Conservation (phyloP, 108 stramenopile species). For the Skeletonema costatum region DNA sequence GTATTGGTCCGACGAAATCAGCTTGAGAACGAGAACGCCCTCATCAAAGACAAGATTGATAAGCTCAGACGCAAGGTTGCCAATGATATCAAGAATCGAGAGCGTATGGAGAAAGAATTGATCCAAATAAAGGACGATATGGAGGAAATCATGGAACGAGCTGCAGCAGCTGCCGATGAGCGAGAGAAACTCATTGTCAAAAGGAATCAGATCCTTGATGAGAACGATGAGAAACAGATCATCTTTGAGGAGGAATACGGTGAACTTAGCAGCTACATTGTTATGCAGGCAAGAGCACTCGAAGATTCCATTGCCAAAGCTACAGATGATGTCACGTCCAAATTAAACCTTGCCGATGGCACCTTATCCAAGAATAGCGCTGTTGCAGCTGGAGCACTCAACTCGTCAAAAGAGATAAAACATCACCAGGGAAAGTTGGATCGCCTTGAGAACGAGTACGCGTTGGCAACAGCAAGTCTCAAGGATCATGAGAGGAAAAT, state of each 20-base stretch:
- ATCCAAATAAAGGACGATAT: constrained; percentile 48
- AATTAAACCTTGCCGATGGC: constrained; percentile 17
- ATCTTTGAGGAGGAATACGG: constrained; percentile 44
- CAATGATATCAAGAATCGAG: constrained; percentile 55
- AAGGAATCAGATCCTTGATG: constrained; percentile 45
- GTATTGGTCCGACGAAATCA: constrained; percentile 58
- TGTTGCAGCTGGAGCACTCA: neutral
- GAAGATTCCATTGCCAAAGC: constrained; percentile 66
- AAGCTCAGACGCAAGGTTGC: constrained; percentile 59
- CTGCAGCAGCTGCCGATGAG: constrained; percentile 51
- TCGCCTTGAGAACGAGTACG: constrained; percentile 41
- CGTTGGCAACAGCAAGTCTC: constrained; percentile 13
- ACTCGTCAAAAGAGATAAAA: constrained; percentile 32
- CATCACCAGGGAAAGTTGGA: constrained; percentile 34
- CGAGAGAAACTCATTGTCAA: constrained; percentile 57
- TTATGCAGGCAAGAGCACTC: constrained; percentile 47
- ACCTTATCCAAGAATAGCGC: neutral
- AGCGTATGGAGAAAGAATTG: constrained; percentile 58
- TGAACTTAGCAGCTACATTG: constrained; percentile 24
- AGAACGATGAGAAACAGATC: constrained; percentile 36
- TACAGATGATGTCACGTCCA: constrained; percentile 42
- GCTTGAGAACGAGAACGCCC: constrained; percentile 56
- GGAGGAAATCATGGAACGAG: constrained; percentile 64
- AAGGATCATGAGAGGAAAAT: constrained; percentile 37
- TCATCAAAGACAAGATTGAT: constrained; percentile 66